Evolutionary conservation across 352 stramenopile species (phyloP).

Genomic region (Halophytophthora batemanensis): DNA sequence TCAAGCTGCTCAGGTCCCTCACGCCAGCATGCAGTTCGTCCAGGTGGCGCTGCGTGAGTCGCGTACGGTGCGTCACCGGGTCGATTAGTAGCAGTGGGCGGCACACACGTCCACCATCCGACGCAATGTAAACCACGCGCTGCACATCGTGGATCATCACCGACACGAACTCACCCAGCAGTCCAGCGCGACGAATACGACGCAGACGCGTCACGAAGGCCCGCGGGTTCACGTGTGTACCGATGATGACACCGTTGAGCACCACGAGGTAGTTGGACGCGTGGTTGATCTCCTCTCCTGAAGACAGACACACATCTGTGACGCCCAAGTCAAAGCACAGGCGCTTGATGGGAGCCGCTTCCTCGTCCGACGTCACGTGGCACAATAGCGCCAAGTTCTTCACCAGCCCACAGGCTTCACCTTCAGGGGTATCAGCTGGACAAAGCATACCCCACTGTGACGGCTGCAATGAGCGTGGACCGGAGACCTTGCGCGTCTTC

Average conservation of each 20-base stretch:
- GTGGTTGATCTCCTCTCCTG: conserved; percentile 96
- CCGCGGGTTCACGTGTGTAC: conserved; percentile 91
- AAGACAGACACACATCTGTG: conserved; percentile 94
- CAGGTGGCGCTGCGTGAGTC: conserved; percentile 99
- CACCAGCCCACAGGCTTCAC: conserved; percentile 98
- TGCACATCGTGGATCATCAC: conserved; percentile 98
- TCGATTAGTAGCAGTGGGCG: conserved; percentile 95
- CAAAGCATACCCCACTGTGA: conserved; percentile 99
- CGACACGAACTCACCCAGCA: conserved; percentile 97
- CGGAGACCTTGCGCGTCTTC: conserved; percentile 98
- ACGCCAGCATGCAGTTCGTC: conserved; percentile 99
- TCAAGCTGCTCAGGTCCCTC: conserved; percentile 93
- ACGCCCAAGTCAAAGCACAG: conserved; percentile 97
- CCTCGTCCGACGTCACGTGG: conserved; percentile 94
- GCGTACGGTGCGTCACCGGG: conserved; percentile 91
- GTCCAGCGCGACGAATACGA: conserved; percentile 76
- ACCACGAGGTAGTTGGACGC: conserved; percentile 96
- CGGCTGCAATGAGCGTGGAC: conserved; percentile 96
- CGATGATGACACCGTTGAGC: conserved; percentile 98
- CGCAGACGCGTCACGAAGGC: conserved; percentile 87
- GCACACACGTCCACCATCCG: conserved; percentile 97
- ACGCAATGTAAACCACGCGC: conserved; percentile 97
- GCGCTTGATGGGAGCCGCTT: conserved; percentile 91
- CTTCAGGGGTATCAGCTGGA: conserved; percentile 98
- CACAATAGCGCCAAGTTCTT: conserved; percentile 99